phyloP scores from a whole-genome alignment of 2,329 filamentous ascomycete species.

The Colletotrichum cuscutae region DNA sequence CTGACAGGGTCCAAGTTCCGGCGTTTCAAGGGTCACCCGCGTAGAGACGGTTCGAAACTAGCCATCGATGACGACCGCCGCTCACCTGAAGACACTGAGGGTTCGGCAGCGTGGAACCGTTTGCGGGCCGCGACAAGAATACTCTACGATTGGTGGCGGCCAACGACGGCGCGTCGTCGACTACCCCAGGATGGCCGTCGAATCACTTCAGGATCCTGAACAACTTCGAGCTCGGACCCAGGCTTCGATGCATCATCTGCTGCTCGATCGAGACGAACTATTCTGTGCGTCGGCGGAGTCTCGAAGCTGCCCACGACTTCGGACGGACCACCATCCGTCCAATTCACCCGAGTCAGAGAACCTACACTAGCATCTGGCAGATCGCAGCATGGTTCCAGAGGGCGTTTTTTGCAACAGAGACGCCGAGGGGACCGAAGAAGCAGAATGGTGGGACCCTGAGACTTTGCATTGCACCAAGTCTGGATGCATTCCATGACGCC shows the following conservation, averaged over 20 bases:
- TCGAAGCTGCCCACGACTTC: neutral
- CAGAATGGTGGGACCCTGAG: neutral
- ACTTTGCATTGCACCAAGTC: neutral
- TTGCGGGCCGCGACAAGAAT: constrained; percentile 16
- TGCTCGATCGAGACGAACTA: constrained; percentile 23
- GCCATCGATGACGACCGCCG: constrained; percentile 26
- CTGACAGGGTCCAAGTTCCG: neutral
- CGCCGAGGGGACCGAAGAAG: neutral
- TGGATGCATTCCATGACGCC: neutral
- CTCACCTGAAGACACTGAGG: neutral
- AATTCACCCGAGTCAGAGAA: no score
- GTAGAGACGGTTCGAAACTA: neutral
- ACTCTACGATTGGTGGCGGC: neutral
- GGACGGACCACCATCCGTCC: neutral
- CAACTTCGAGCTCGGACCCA: neutral
- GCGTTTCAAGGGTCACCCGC: neutral
- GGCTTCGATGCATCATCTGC: neutral
- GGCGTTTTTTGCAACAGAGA: neutral
- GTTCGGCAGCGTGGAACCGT: constrained; percentile 15
- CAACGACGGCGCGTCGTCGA: neutral
- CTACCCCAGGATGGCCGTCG: neutral
- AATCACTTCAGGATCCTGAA: constrained; percentile 1
- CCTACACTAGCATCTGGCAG: neutral
- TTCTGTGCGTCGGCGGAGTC: neutral
- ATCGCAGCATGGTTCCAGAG: neutral